Base-by-base conservation (phyloP, 1,284 basidiomycete genomes). In the Polyporus tsugae region DNA sequence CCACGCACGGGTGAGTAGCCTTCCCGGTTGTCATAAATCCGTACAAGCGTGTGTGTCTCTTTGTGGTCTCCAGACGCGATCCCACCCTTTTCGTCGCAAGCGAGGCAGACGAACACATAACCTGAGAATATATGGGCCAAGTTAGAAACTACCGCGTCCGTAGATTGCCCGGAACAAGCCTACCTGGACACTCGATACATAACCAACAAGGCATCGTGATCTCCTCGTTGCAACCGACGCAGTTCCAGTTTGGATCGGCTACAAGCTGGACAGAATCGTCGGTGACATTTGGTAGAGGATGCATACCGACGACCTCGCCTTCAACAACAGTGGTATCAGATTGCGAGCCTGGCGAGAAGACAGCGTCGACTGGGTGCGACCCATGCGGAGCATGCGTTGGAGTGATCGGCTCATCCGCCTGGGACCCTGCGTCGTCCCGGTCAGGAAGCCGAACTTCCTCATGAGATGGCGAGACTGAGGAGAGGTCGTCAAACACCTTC, bases 131-230 rank as follows among this genome's bases (percentile, higher is more conserved):
- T 22, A 33, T 49, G 35, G 4, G 9, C 9, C 6, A 46, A 19
- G 15, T 55, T 19, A 55, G 29, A 33, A 49, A 19, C 29, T 11
- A 49, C 44, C 10, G 46, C 22, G 22, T n/a, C 46, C 17, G 17
- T 55, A 35, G 19, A 41, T n/a, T 17, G 53, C 13, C 25, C 6
- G 22, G 58, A 60, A 39, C 9, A n/a, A n/a, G 35, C 72, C 44
- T 33, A 76, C 75, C 75, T 44, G 39, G 15, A 53, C 75, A 76
- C n/a, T 67, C 59, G 3, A 65, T 53, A 49, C 75, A 76, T 35
- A 71, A 63, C 72, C 74, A 75, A 41, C 68, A 73, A 1, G 74
- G 74, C 38, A 71, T 63, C 7, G 66, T 59, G 3, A 75, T 55
- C 3, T 42, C 25, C 2, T 42, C 44, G 1, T 59, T n/a, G 64